A percentile compares a stretch with the other conserved stretches of the same genome.
These are phyloP conservation scores for Gossypium mustelinum DNA, from an alignment of 345 rosid species.

Conservation along the genomic window DNA sequence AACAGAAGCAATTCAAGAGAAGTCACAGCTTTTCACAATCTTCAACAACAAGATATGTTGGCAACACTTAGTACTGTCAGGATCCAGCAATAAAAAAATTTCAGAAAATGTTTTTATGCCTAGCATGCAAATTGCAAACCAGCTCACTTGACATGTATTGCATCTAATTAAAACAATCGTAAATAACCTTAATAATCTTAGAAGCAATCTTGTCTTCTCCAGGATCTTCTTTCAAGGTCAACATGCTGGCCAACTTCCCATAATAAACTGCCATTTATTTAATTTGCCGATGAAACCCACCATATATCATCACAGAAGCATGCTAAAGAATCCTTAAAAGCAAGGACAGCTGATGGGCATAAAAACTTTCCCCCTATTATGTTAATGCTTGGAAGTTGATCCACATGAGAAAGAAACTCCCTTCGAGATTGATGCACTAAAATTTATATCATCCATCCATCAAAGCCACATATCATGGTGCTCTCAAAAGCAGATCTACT, in stretches of 20 bases:
- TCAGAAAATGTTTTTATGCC: background rate
- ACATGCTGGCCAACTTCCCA: conserved; percentile 6
- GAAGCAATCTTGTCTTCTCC: background rate
- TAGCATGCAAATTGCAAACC: background rate
- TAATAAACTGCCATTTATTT: background rate
- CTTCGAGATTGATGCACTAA: background rate
- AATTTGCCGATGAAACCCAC: background rate
- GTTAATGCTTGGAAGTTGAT: background rate
- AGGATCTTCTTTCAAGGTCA: conserved; percentile 2
- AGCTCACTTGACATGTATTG: conserved; percentile 5
- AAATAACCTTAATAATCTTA: background rate
- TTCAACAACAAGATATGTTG: background rate
- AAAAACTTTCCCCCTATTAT: background rate
- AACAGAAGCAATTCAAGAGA: background rate
- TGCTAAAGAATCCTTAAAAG: background rate
- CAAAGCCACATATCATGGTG: background rate
- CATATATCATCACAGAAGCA: background rate
- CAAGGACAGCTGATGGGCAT: background rate
- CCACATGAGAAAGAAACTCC: background rate
- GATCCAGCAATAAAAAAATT: no score
- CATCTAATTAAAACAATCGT: background rate
- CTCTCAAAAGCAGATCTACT: background rate
- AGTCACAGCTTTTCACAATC: background rate
- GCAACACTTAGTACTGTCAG: background rate
- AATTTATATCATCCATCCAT: background rate